Evolutionary conservation across 805 yeast genomes (phyloP).

Genomic region (Saccharomycopsis babjevae): DNA sequence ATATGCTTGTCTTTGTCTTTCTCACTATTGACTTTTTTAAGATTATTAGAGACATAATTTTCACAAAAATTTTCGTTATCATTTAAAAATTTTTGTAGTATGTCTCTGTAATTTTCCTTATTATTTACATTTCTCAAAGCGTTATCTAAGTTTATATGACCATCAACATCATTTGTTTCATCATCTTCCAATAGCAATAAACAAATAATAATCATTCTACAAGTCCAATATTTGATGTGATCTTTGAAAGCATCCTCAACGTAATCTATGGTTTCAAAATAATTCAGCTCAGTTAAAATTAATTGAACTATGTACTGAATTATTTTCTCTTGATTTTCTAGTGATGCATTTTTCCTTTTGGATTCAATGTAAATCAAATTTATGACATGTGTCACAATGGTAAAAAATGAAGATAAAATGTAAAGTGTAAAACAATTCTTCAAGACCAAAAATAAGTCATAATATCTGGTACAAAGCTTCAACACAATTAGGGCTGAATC

Average conservation of each 20-base stretch:
- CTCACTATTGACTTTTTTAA: background rate
- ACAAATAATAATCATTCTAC: background rate
- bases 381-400: background rate
- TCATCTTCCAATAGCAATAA: background rate
- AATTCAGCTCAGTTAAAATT: conserved; percentile 1
- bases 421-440: background rate
- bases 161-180: background rate
- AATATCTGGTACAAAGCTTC: background rate
- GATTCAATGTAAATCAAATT: background rate
- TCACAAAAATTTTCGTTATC: background rate
- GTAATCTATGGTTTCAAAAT: background rate
- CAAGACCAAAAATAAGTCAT: background rate
- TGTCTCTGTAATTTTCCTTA: background rate
- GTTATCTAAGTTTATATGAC: background rate
- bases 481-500: conserved; percentile 1
- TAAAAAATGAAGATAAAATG: conserved; percentile 1
- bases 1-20: background rate
- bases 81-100: background rate
- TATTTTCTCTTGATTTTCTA: background rate
- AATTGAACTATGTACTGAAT: background rate
- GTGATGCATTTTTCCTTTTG: background rate
- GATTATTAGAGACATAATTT: background rate
- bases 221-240: background rate
- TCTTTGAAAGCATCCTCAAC: background rate
- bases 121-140: background rate